Evolutionary conservation across 495 filamentous ascomycete genomes (phyloP).

Genomic region (Choiromyces venosus): DNA sequence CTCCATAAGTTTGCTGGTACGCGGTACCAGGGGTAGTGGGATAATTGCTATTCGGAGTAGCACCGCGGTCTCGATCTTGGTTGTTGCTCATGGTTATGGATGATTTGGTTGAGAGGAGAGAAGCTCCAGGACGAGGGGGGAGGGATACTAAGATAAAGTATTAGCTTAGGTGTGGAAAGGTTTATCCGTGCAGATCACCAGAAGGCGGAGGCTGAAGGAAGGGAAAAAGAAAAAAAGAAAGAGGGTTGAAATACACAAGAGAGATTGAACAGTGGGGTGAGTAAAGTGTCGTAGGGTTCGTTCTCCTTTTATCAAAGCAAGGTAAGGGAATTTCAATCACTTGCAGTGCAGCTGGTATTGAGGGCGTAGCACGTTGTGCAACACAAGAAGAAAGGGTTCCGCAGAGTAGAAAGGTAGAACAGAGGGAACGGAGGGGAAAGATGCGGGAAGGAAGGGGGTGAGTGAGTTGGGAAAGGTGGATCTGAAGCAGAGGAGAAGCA

Average conservation of each 20-base stretch:
- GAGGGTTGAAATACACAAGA: conserved; percentile 30
- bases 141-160: background rate
- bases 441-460: conserved; percentile 25
- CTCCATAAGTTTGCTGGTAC: conserved; percentile 51
- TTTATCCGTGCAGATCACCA: background rate
- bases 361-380: background rate
- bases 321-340: background rate
- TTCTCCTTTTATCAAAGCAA: conserved; percentile 28
- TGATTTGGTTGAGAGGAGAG: conserved; percentile 59
- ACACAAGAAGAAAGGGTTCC: conserved; percentile 29
- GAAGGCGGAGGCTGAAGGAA: background rate
- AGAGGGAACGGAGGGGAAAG: conserved; percentile 25
- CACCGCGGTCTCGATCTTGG: conserved; percentile 59
- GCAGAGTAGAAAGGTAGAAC: conserved; percentile 17
- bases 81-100: conserved; percentile 66
- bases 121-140: conserved; percentile 19
- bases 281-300: conserved; percentile 32
- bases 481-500: conserved; percentile 2
- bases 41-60: conserved; percentile 65
- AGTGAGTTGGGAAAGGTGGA: conserved; percentile 35
- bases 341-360: background rate
- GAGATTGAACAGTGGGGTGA: conserved; percentile 43
- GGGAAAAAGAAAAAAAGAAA: background rate
- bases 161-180: background rate
- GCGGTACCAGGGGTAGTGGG: conserved; percentile 88